Conservation (phyloP, 352 stramenopile genomes). For the Thalassiosira livingstoniorum region DNA sequence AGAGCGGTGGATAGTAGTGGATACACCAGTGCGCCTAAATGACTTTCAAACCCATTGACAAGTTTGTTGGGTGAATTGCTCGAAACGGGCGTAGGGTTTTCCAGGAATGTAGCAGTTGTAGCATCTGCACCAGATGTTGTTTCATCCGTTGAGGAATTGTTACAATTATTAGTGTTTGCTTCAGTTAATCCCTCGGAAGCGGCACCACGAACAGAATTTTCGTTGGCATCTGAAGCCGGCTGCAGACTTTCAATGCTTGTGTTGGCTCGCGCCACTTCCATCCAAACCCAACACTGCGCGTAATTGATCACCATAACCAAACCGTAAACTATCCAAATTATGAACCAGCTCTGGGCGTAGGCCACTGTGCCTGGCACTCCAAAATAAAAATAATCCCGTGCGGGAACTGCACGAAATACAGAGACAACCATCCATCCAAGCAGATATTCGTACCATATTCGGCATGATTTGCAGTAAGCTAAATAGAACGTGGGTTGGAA, state of each 20-base stretch:
- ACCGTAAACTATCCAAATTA: conserved; percentile 4
- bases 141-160: neutral
- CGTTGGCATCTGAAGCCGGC: neutral
- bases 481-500: conserved; percentile 18
- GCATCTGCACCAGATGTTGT: neutral
- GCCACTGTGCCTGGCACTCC: neutral
- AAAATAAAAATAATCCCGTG: conserved; percentile 16
- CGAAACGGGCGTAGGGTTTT: neutral
- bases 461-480: neutral
- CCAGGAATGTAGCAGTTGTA: neutral
- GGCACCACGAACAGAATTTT: neutral
- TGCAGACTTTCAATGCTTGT: too few species aligned
- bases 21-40: conserved; percentile 10
- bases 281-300: conserved; percentile 12
- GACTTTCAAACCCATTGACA: neutral
- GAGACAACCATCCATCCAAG: conserved; percentile 6
- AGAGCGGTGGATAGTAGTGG: conserved; percentile 1
- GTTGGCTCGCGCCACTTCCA: neutral
- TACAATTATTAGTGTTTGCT: too few species aligned
- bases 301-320: neutral
- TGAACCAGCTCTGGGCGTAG: neutral
- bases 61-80: neutral
- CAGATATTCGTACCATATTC: neutral
- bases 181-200: neutral
- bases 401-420: neutral